phyloP scores from a whole-genome alignment of 2,329 filamentous ascomycete species.

The Neophaeococcomyces aloes region DNA sequence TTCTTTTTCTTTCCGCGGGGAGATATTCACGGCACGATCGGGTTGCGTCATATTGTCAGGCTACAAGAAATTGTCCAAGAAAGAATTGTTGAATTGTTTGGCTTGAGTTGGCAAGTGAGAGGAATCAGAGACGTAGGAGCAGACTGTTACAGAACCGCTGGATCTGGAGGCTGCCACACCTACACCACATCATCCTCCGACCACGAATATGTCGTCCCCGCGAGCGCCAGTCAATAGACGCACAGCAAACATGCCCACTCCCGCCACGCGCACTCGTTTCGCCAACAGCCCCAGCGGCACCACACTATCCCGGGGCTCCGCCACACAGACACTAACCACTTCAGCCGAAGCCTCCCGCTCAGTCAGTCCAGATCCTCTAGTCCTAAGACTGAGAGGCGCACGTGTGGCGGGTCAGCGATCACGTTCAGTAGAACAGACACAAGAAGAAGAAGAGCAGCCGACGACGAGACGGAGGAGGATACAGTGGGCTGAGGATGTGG shows the following conservation, averaged over 20 bases:
- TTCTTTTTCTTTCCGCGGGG: too few relatives aligned
- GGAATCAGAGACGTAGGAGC: too few relatives aligned
- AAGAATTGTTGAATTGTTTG: too few relatives aligned
- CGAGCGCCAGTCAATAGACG: neutral
- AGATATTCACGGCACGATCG: too few relatives aligned
- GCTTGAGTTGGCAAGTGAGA: too few relatives aligned
- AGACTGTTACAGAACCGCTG: too few relatives aligned
- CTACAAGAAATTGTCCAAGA: too few relatives aligned
- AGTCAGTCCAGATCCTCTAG: constrained; percentile 14
- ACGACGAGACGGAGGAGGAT: constrained; percentile 47
- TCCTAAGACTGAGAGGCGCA: constrained; percentile 21
- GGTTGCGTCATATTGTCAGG: too few relatives aligned
- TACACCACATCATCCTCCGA: too few relatives aligned
- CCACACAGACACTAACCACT: constrained; percentile 24
- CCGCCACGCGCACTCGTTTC: neutral
- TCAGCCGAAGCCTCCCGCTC: constrained; percentile 14
- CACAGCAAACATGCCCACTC: neutral
- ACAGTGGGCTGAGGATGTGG: constrained; percentile 82
- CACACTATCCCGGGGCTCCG: constrained; percentile 13
- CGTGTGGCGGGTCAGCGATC: constrained; percentile 8
- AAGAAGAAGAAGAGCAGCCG: neutral
- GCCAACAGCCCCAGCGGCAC: constrained; percentile 4
- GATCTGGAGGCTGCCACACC: too few relatives aligned
- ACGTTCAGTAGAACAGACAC: neutral
- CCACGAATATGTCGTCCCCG: too few relatives aligned